Evolutionary conservation across 345 rosid genomes (phyloP).

Genomic region (Aquilaria yunnanensis): DNA sequence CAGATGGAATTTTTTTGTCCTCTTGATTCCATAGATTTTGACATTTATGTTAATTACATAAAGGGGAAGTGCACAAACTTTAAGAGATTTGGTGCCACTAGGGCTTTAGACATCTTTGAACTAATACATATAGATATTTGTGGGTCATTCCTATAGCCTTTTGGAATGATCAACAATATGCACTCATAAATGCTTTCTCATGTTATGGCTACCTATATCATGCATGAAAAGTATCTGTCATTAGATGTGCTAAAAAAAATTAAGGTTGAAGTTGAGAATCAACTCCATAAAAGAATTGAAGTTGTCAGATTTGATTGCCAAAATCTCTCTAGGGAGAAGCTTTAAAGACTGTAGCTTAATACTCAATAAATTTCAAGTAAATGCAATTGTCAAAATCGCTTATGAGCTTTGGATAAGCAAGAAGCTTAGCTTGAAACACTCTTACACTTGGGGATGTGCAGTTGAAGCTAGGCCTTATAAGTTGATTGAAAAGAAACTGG

Average conservation of each 20-base stretch:
- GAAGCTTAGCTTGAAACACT: constrained; percentile 1
- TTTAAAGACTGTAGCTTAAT: neutral
- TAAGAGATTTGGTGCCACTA: too few species aligned
- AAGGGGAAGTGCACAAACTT: neutral
- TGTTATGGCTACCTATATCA: neutral
- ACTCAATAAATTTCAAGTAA: neutral
- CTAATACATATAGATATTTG: neutral
- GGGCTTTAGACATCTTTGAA: neutral
- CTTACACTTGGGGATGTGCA: neutral
- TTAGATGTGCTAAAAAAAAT: neutral
- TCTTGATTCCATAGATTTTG: neutral
- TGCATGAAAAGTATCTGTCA: too few species aligned
- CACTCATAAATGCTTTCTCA: neutral
- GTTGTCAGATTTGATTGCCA: too few species aligned
- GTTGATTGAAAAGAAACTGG: too few species aligned
- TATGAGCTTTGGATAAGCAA: neutral
- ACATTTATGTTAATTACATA: constrained; percentile 1
- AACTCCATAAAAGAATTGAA: neutral
- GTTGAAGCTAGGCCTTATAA: too few species aligned
- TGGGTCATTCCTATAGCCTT: neutral
- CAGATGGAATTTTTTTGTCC: neutral
- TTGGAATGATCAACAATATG: neutral
- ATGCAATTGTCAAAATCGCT: neutral
- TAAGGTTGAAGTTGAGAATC: neutral
- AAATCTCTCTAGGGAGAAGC: too few species aligned